Evolutionary conservation across 2,329 filamentous ascomycete genomes (phyloP).

Genomic region (Ascochyta pisi): DNA sequence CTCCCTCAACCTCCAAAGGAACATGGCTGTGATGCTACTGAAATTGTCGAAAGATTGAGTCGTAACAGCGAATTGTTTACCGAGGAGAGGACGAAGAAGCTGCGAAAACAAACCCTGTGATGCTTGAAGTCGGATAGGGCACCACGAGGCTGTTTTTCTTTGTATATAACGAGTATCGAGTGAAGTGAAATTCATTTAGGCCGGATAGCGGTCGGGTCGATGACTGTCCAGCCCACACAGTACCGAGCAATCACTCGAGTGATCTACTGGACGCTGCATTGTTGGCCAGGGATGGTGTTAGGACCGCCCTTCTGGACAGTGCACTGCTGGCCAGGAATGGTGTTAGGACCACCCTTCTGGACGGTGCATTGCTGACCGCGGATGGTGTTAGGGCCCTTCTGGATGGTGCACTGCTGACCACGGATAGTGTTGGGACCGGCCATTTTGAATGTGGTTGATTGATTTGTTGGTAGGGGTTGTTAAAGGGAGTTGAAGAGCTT

Average conservation of each 20-base stretch:
- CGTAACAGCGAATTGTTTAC: not conserved
- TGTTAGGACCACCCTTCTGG: not conserved
- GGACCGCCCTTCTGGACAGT: slow-evolving; percentile 1
- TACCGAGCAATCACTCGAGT: not conserved
- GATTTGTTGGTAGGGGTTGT: slow-evolving; percentile 3
- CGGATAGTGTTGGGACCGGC: not conserved
- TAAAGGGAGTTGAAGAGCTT: slow-evolving; percentile 19
- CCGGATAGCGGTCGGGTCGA: not conserved
- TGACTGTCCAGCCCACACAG: slow-evolving; percentile 1
- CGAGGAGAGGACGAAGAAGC: not conserved
- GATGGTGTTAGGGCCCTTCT: not conserved
- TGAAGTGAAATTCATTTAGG: slow-evolving; percentile 11
- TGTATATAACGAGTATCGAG: not conserved
- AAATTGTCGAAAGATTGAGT: not conserved
- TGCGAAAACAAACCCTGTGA: not conserved
- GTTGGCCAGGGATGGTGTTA: not conserved
- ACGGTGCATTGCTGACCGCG: slow-evolving; percentile 16
- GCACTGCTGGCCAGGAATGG: slow-evolving; percentile 5
- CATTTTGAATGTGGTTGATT: slow-evolving; percentile 28
- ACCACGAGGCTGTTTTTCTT: not conserved
- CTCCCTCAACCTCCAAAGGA: not conserved
- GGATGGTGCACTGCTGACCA: slow-evolving; percentile 11
- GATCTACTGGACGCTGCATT: slow-evolving; percentile 10
- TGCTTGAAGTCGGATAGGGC: not conserved
- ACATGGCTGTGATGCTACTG: too few species aligned